Conservation (phyloP, 129 eudicot genomes). For the Pseudognaphalium luteoalbum region DNA sequence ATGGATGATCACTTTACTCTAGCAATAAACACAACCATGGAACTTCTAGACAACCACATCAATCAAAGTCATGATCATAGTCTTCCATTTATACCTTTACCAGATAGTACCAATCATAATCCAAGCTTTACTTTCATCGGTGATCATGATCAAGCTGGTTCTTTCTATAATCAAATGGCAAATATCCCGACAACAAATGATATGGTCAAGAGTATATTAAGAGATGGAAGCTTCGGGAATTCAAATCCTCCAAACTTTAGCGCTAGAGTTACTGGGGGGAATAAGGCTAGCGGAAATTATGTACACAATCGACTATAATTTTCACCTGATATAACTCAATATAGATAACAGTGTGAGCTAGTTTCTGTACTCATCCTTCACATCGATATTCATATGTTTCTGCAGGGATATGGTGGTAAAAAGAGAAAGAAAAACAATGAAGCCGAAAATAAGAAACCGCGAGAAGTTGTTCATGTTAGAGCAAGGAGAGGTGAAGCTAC, state of each 20-base stretch:
- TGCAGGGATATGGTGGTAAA: conserved; percentile 56
- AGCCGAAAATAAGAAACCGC: conserved; percentile 52
- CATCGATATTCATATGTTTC: background rate
- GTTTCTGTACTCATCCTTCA: background rate
- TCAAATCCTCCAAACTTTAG: conserved; percentile 34
- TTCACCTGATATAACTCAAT: background rate
- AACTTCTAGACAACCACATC: conserved; percentile 42
- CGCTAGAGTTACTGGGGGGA: conserved; percentile 31
- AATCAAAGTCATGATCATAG: conserved; percentile 30
- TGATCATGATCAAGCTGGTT: conserved; percentile 32
- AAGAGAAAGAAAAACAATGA: conserved; percentile 62
- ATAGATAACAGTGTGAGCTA: background rate
- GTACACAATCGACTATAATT: conserved; percentile 9
- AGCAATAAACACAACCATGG: conserved; percentile 45
- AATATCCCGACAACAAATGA: conserved; percentile 31
- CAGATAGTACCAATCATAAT: conserved; percentile 14
- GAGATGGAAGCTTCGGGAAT: conserved; percentile 30
- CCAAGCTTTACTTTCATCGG: conserved; percentile 21
- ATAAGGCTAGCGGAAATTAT: conserved; percentile 36
- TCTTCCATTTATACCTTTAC: conserved; percentile 34
- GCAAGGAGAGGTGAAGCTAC: conserved; percentile 99
- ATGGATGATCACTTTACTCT: conserved; percentile 43
- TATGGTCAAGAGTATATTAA: conserved; percentile 11
- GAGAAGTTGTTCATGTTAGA: conserved; percentile 96
- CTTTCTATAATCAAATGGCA: conserved; percentile 27